Conservation (phyloP, 1,284 basidiomycete genomes). For the Ceratobasidium theobromae region DNA sequence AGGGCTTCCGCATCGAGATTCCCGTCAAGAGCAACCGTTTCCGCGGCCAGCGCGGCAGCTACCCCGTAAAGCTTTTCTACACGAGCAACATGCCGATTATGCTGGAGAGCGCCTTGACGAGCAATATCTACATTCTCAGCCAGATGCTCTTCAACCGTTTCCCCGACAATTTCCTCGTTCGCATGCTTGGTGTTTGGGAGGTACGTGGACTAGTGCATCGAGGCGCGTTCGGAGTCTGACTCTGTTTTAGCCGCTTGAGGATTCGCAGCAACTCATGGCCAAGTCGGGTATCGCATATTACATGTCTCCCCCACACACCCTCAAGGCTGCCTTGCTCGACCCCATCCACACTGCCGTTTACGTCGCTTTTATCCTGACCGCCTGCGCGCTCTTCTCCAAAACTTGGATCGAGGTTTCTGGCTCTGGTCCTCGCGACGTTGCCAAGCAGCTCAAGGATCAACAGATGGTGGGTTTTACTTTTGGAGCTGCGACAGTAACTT, state of each 20-base stretch:
- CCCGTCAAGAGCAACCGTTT: slow-evolving; percentile 97
- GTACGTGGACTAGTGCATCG: slow-evolving; percentile 48
- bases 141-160: slow-evolving; percentile 94
- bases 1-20: slow-evolving; percentile 98
- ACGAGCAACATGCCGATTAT: slow-evolving; percentile 99
- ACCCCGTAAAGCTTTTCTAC: slow-evolving; percentile 99
- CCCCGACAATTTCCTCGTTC: slow-evolving; percentile 88
- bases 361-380: slow-evolving; percentile 88
- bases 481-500: slow-evolving; percentile 38
- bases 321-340: slow-evolving; percentile 84
- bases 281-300: slow-evolving; percentile 95
- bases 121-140: slow-evolving; percentile 93
- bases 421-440: slow-evolving; percentile 91
- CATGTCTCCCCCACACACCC: slow-evolving; percentile 93
- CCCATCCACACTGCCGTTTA: slow-evolving; percentile 94
- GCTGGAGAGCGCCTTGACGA: slow-evolving; percentile 92
- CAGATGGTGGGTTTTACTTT: slow-evolving; percentile 66
- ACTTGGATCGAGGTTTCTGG: slow-evolving; percentile 99
- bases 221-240: slow-evolving; percentile 31
- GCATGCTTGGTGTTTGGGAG: slow-evolving; percentile 95
- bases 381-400: slow-evolving; percentile 97
- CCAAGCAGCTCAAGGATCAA: slow-evolving; percentile 98
- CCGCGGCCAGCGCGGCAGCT: slow-evolving; percentile 91
- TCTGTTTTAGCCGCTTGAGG: slow-evolving; percentile 77
- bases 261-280: slow-evolving; percentile 88